Conservation (phyloP, 192 early-diverging fungal species). For the Kickxella alabastrina region DNA sequence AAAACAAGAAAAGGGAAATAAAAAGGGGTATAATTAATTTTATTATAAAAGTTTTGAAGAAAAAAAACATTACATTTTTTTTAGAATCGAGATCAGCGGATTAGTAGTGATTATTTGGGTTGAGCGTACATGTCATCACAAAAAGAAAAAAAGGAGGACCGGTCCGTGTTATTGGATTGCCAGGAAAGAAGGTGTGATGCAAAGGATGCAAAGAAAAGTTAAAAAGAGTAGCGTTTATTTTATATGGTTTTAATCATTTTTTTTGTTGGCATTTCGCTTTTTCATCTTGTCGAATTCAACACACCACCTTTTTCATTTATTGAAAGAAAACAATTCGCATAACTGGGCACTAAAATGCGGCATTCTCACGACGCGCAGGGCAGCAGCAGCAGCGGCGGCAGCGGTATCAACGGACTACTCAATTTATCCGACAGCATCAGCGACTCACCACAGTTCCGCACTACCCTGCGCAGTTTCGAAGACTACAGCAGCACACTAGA, state of each 20-base stretch:
- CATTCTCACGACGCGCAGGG: too few relatives aligned
- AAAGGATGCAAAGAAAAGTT: not conserved
- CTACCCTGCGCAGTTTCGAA: conserved; percentile 30
- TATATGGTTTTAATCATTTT: not conserved
- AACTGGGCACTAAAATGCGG: too few relatives aligned
- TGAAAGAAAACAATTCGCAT: not conserved
- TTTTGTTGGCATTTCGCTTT: not conserved
- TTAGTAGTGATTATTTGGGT: not conserved
- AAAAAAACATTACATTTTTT: not conserved
- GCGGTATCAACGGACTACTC: not conserved
- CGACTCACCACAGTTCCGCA: conserved; percentile 44
- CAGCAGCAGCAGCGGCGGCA: too few relatives aligned
- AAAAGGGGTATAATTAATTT: conserved; percentile 1
- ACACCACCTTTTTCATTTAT: not conserved
- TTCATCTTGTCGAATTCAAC: not conserved
- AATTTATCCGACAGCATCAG: conserved; percentile 29
- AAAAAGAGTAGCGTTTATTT: too few relatives aligned
- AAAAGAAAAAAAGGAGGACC: too few relatives aligned
- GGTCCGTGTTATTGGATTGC: not conserved
- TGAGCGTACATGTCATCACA: not conserved
- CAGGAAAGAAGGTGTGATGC: too few relatives aligned
- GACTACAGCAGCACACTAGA: conserved; percentile 37
- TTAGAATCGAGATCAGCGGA: not conserved
- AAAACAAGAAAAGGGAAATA: not conserved
- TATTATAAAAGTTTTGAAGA: not conserved